Base-by-base conservation (phyloP, 371 early-diverging fungal species). In the Saksenaea vasiformis region DNA sequence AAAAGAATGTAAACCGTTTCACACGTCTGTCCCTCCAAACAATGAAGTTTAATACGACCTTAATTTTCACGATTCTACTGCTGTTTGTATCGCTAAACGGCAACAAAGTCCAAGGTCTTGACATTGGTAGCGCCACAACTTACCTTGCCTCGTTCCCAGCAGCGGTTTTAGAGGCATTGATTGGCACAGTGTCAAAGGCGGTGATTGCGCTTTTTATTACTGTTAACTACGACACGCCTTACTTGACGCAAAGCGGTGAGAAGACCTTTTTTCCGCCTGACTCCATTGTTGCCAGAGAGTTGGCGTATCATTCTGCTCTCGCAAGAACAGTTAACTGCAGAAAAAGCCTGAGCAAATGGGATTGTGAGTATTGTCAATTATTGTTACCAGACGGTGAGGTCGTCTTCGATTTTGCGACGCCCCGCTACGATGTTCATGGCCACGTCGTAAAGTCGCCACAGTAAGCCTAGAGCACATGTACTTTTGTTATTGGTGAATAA, bases 321-420 rank as follows among this genome's bases (percentile, higher is more conserved):
- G 39, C 43, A 27, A 39, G 26, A 1, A 58, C 58, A 27, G 58
- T 58, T 1, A 58, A 58, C n/a, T 58, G 58, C 27, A 41, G 58
- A 37, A 26, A 38, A 5, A 28, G 28, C 22, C 44, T 58, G 5
- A 58, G 31, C 24, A 58, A 41, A 9, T 58, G 58, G 58, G 58
- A 58, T 22, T 58, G 58, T 24, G 11, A 22, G 7, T 10, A 14
- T 26, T 58, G 58, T 19, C 1, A 41, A 26, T 4, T 15, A 17
- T 5, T 58, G 22, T 26, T 58, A 15, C 58, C 58, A 58, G 58
- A 58, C 14, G 58, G 58, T n/a, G 58, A 58, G 31, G 58, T 58
- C 15, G 26, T 58, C 44, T 38, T 26, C 24, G 11, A 28, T 26
- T 58, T 58, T 19, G 44, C 39, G 28, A 58, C 58, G 5, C 17